Evolutionary conservation across 1,139 yeast species (phyloP).

Genomic region (Magnusiomyces magnusii): DNA sequence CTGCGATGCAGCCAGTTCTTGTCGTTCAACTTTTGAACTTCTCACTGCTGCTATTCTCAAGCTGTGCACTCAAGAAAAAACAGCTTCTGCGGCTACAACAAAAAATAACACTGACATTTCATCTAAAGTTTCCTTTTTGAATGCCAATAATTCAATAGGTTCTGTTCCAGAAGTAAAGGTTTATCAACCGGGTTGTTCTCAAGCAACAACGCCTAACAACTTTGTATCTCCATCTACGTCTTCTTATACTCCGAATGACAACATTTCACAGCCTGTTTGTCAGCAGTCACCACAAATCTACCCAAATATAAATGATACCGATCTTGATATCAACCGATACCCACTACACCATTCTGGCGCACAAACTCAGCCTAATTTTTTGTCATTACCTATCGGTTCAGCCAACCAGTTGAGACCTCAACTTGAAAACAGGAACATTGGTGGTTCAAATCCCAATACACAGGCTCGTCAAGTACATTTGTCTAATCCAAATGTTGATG

Average conservation of each 20-base stretch:
- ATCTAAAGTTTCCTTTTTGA: not conserved
- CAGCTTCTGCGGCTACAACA: too few species aligned
- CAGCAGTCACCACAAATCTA: too few species aligned
- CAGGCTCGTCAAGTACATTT: not conserved
- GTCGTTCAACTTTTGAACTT: slow-evolving; percentile 65
- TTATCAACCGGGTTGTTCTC: not conserved
- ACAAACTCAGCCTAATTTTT: too few species aligned
- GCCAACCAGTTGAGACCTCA: too few species aligned
- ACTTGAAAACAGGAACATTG: too few species aligned
- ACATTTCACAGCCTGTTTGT: too few species aligned
- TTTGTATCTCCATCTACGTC: too few species aligned
- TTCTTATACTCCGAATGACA: too few species aligned
- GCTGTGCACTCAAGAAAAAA: slow-evolving; percentile 43
- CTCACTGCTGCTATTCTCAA: slow-evolving; percentile 64
- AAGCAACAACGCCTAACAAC: not conserved
- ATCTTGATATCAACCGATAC: too few species aligned
- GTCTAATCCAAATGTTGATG: not conserved
- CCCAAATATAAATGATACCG: too few species aligned
- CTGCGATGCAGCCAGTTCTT: slow-evolving; percentile 72
- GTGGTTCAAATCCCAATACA: not conserved
- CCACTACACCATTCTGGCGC: too few species aligned
- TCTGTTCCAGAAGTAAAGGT: not conserved
- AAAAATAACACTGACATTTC: not conserved
- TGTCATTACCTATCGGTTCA: too few species aligned
- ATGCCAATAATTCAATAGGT: not conserved